Conservation (phyloP, 306 rosid species). For the Vachellia collinsii region DNA sequence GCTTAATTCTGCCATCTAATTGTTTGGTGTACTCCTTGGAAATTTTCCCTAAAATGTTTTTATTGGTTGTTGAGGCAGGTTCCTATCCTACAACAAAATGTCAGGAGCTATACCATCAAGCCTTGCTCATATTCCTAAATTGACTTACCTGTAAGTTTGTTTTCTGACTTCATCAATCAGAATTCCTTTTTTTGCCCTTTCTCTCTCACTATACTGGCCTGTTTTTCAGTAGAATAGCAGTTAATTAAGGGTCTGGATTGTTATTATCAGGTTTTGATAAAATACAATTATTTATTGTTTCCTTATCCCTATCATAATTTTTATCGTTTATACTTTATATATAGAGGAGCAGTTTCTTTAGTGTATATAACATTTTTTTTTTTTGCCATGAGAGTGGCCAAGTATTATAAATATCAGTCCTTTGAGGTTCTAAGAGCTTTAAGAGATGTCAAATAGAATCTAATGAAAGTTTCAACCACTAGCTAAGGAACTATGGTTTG, state of each 20-base stretch:
- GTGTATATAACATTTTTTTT: not conserved
- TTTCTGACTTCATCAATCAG: constrained; percentile 8
- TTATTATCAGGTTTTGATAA: not conserved
- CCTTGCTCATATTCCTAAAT: constrained; percentile 79
- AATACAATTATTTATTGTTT: constrained; percentile 1
- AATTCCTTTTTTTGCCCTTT: constrained; percentile 16
- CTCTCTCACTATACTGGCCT: constrained; percentile 34
- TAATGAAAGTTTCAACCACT: constrained; percentile 13
- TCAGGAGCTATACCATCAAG: constrained; percentile 86
- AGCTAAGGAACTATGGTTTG: not conserved
- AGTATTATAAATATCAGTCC: not conserved
- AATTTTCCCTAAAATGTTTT: constrained; percentile 13
- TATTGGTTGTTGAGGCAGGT: constrained; percentile 61
- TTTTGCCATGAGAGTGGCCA: not conserved
- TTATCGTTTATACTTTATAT: not conserved
- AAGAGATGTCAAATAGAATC: constrained; percentile 11
- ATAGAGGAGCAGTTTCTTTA: not conserved
- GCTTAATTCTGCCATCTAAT: not conserved
- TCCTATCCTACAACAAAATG: constrained; percentile 92
- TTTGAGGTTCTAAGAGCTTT: not conserved
- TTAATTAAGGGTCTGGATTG: constrained; percentile 12
- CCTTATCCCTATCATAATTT: not conserved
- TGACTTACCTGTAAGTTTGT: constrained; percentile 88
- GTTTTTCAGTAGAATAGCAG: constrained; percentile 26
- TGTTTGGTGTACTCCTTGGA: constrained; percentile 7